Base-by-base conservation (phyloP, 169 alveolate genomes). In the Plasmodium sp. region DNA sequence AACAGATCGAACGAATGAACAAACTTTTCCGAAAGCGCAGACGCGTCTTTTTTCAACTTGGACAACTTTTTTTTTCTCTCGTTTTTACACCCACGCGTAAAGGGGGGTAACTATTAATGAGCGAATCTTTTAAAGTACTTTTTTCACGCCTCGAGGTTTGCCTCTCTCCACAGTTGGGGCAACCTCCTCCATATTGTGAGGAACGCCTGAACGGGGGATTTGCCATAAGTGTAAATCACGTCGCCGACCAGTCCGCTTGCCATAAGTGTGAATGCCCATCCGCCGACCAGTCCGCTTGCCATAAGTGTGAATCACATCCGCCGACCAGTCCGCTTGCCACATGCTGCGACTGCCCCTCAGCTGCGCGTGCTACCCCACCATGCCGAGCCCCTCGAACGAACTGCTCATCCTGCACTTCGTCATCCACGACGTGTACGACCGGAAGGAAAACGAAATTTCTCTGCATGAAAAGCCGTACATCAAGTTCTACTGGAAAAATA, bases 401-500 rank as follows among this genome's bases (percentile, higher is more conserved):
- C 33, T 43, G 93, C 45, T 84, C 54, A 34, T 84, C 36, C 79
- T 84, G 41, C 93, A 84, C 41, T 73, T 84, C 10, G 75, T 73
- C 27, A 43, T 84, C 18, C 93, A 84, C 79, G 93, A 84, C 54
- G 93, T 84, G 54, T 84, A 84, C 34, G 54, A 73, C 14, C 45
- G 73, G 51, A 73, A 43, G 9, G 84, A 58, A 12, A 36, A 84
- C 48, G 39, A 18, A 45, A 72, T 84, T 31, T 71, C 74, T 9
- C 51, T 84, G 14, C 73, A 84, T 41, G 93, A 74, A 84, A 58
- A 84, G 48, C 93, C 93, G 2, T 84, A 84, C 33, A 84, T 84
- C 73, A 84, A 84, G 73, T 84, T 84, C 34, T 84, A 84, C 45
- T 84, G 93, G 93, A 84, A 84, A 58, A 73, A 58, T 72, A 39